Evolutionary conservation across 306 rosid species (phyloP), one percentile per base, ranked within the genome.

Genomic region (Prinsepia uniflora): DNA sequence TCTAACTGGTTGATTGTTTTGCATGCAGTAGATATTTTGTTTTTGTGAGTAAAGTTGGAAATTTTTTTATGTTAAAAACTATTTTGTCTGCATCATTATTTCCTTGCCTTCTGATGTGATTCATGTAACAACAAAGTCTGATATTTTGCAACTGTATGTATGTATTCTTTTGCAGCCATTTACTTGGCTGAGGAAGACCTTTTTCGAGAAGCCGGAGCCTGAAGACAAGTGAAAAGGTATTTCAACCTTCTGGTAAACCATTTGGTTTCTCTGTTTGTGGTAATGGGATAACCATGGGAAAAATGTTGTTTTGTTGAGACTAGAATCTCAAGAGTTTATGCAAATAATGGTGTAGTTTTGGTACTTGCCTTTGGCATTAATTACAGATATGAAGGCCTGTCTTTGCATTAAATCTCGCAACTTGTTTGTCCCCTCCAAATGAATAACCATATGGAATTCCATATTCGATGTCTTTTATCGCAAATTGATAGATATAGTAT

Each of bases 111-210:
- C 9, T 48, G 4, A 15, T 4, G 11, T 48, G 7, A 10, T 4
- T 47, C 47, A 48, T 34, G 5, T 7, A 65, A 0, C 10, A 17
- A 24, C 10, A 30, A 10, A 46, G 39, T 67, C 68, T 71, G 70
- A 63, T 76, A 68, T 67, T 39, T 47, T 77, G 57, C 62, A n/a
- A 20, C 56, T 62, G 24, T 82, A 30, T 30, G 36, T 1, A 30
- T n/a, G n/a, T n/a, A n/a, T n/a, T 30, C 54, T 30, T 80, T 70
- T 68, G 74, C 86, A 89, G 96, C 96, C 96, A 20, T 87, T 90
- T 82, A 83, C 75, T 65, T 92, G 87, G 89, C 64, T 92, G 69
- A 92, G 44, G 88, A 86, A 67, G 98, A 86, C 92, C 49, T 79
- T 86, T 78, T 82, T 90, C 4, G 89, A 90, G 87, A 90, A 90